These are phyloP conservation scores for Protomyces gravidus DNA, from an alignment of 1,139 yeast genomes.

Conservation along the genomic window DNA sequence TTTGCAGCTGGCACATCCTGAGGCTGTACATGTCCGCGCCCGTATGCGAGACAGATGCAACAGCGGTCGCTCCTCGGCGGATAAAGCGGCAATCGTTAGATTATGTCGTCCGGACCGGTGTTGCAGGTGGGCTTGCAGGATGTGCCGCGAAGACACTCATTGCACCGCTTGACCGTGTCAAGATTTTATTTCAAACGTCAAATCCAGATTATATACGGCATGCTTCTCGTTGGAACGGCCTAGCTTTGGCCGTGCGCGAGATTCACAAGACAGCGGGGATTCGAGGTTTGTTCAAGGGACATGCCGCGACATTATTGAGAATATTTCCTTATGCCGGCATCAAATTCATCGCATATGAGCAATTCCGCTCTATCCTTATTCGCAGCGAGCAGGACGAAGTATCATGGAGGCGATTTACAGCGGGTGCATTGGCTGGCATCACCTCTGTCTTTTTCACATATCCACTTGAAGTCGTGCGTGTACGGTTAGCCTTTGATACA, in stretches of 20 bases:
- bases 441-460: conserved; percentile 84
- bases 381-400: conserved; percentile 74
- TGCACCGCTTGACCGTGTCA: conserved; percentile 93
- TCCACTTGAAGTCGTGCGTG: conserved; percentile 86
- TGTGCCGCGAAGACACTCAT: conserved; percentile 89
- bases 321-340: conserved; percentile 97
- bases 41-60: background rate
- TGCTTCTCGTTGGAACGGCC: conserved; percentile 75
- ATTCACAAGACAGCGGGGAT: conserved; percentile 72
- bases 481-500: conserved; percentile 76
- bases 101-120: conserved; percentile 74
- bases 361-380: conserved; percentile 71
- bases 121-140: conserved; percentile 96
- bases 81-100: conserved; percentile 41
- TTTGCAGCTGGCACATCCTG: too few species aligned
- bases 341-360: conserved; percentile 96
- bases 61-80: background rate
- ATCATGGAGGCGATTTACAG: conserved; percentile 68
- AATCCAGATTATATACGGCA: conserved; percentile 81
- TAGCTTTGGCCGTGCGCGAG: conserved; percentile 63
- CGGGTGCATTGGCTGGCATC: conserved; percentile 79
- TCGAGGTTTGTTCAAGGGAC: conserved; percentile 86
- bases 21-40: background rate
- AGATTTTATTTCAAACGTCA: conserved; percentile 88
- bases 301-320: conserved; percentile 81